A percentile compares a stretch with the other conserved stretches of the same genome.
Evolutionary conservation across 345 rosid species (phyloP).

Genomic region (Eucalyptus regnans): DNA sequence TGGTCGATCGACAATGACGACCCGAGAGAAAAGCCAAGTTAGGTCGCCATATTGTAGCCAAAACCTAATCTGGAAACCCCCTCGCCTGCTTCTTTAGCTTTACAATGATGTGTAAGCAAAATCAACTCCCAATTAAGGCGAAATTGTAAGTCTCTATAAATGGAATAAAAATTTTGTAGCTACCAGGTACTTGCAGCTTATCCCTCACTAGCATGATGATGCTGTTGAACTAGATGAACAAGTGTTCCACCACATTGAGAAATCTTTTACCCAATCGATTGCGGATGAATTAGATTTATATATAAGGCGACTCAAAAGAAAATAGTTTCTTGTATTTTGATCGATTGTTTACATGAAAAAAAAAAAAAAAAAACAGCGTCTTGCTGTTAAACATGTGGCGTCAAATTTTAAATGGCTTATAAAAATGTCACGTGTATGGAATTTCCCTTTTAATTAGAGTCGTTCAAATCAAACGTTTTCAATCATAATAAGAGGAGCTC

Average conservation of each 20-base stretch:
- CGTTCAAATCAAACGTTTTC: neutral
- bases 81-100: neutral
- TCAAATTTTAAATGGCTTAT: neutral
- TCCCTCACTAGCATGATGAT: neutral
- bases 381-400: neutral
- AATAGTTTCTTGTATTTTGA: neutral
- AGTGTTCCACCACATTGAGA: neutral
- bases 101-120: neutral
- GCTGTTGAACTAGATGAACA: neutral
- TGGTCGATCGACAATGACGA: neutral
- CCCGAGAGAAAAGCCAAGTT: neutral
- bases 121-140: neutral
- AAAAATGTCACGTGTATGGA: neutral
- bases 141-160: neutral
- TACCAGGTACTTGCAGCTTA: neutral
- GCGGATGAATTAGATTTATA: neutral
- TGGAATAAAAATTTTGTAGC: neutral
- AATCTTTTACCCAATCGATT: neutral
- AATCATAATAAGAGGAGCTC: neutral
- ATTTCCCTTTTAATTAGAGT: neutral
- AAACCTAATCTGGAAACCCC: neutral
- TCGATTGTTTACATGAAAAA: neutral
- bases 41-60: neutral
- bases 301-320: neutral
- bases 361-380: neutral